These are phyloP conservation scores for Aspergillus hortae DNA, from an alignment of 2,329 filamentous ascomycete species.

Conservation along the genomic window DNA sequence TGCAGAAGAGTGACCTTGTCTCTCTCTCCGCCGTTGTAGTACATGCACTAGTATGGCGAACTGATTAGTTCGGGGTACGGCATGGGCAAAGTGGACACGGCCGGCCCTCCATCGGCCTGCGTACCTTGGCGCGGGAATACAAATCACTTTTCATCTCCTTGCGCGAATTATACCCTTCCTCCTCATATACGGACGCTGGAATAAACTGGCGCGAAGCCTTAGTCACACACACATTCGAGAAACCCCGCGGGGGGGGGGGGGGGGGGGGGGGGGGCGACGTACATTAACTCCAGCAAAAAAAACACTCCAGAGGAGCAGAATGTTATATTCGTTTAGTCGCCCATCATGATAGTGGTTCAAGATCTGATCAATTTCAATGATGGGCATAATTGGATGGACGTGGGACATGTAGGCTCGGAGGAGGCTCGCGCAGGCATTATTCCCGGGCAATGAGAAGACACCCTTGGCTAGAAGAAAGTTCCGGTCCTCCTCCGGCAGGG, in stretches of 20 bases:
- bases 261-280: too few relatives aligned
- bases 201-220: conserved; percentile 25
- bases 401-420: conserved; percentile 36
- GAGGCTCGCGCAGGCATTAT: conserved; percentile 28
- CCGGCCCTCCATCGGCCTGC: conserved; percentile 3
- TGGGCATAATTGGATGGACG: conserved; percentile 37
- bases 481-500: conserved; percentile 19
- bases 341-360: conserved; percentile 25
- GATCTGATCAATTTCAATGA: conserved; percentile 31
- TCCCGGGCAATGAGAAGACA: conserved; percentile 30
- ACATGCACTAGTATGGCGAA: conserved; percentile 14
- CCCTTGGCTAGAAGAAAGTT: conserved; percentile 18
- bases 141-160: conserved; percentile 37
- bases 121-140: conserved; percentile 36
- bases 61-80: not conserved
- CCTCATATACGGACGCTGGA: conserved; percentile 11
- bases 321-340: conserved; percentile 28
- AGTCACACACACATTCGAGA: not conserved
- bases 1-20: conserved; percentile 44
- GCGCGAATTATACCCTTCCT: not conserved
- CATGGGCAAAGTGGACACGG: conserved; percentile 5
- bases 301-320: conserved; percentile 39
- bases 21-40: conserved; percentile 33
- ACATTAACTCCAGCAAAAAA: conserved; percentile 31
- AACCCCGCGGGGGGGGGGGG: too few relatives aligned